phyloP scores from a whole-genome alignment of 768 basidiomycete species.

The Myochromella boudieri region DNA sequence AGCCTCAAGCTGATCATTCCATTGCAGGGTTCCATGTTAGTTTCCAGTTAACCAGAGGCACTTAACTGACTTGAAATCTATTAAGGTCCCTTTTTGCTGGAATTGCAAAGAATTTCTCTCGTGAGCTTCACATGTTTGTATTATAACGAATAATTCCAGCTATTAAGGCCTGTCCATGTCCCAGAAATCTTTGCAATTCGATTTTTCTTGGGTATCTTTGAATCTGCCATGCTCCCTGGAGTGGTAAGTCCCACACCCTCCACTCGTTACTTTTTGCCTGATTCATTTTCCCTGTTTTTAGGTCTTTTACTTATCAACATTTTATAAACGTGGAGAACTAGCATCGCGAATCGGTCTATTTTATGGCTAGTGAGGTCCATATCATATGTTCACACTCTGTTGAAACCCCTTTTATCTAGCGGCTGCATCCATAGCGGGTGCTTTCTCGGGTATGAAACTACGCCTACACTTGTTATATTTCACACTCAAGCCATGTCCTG shows the following conservation, averaged over 20 bases:
- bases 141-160: background rate
- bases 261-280: background rate
- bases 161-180: background rate
- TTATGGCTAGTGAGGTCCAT: conserved; percentile 32
- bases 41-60: conserved; percentile 3
- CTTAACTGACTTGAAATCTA: background rate
- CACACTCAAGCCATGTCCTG: background rate
- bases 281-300: conserved; percentile 9
- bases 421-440: conserved; percentile 45
- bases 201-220: conserved; percentile 50
- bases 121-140: conserved; percentile 19
- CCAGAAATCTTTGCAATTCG: conserved; percentile 49
- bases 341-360: conserved; percentile 51
- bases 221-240: conserved; percentile 49
- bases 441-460: conserved; percentile 38
- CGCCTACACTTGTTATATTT: background rate
- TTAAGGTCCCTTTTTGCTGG: conserved; percentile 44
- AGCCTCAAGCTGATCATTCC: background rate
- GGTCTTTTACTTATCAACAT: conserved; percentile 52
- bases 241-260: conserved; percentile 25
- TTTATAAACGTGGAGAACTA: conserved; percentile 50
- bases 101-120: conserved; percentile 45
- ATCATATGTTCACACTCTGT: background rate
- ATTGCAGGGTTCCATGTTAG: conserved; percentile 40
- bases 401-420: conserved; percentile 21